These are phyloP conservation scores for Fistulinella cinereoalba DNA, from an alignment of 1,284 basidiomycete genomes.

Conservation along the genomic window DNA sequence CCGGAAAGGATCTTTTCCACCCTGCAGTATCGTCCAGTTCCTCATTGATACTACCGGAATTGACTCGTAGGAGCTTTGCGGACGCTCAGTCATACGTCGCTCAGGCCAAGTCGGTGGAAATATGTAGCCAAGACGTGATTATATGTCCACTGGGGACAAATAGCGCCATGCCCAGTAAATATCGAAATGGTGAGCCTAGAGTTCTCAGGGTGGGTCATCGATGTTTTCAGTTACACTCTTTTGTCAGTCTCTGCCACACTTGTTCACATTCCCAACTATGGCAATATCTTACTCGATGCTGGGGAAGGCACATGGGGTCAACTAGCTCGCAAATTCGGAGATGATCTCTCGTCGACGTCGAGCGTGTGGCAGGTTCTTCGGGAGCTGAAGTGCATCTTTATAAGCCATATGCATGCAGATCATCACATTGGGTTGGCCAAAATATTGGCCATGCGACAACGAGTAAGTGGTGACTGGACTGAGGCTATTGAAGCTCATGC, in stretches of 20 bases:
- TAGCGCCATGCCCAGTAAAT: constrained; percentile 81
- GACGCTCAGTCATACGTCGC: constrained; percentile 31
- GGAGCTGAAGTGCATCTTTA: constrained; percentile 77
- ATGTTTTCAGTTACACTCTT: not conserved
- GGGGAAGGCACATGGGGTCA: constrained; percentile 95
- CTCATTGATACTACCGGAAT: constrained; percentile 35
- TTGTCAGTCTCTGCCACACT: constrained; percentile 72
- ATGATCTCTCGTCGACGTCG: constrained; percentile 37
- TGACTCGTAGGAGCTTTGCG: constrained; percentile 37
- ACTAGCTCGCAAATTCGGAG: constrained; percentile 75
- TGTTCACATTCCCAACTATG: constrained; percentile 63
- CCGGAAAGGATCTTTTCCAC: constrained; percentile 48
- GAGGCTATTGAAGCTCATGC: not conserved
- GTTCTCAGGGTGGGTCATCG: not conserved
- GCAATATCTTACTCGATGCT: constrained; percentile 80
- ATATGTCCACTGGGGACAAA: constrained; percentile 87
- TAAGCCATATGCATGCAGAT: constrained; percentile 92
- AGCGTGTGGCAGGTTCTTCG: constrained; percentile 61
- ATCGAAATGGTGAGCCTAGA: constrained; percentile 66
- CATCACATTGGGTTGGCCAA: constrained; percentile 86
- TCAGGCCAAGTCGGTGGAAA: constrained; percentile 12
- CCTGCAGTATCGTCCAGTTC: constrained; percentile 33
- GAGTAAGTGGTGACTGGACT: constrained; percentile 44
- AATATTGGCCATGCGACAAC: constrained; percentile 69
- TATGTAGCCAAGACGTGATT: constrained; percentile 60